phyloP scores from a whole-genome alignment of 2,329 filamentous ascomycete species.

The Trichoderma gracile region DNA sequence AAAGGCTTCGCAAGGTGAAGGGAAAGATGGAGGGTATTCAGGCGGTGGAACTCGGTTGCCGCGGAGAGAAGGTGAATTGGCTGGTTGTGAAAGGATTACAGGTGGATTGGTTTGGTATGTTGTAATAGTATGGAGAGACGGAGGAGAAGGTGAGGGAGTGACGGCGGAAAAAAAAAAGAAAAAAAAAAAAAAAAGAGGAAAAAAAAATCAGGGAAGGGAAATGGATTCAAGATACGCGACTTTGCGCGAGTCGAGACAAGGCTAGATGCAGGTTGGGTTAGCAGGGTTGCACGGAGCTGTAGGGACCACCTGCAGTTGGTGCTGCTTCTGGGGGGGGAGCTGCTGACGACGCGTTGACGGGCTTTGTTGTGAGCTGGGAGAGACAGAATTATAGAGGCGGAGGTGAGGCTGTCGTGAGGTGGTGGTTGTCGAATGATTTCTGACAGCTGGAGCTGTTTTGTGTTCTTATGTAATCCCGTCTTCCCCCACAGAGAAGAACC shows the following conservation, averaged over 20 bases:
- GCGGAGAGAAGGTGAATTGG: constrained; percentile 6
- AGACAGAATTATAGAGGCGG: constrained; percentile 16
- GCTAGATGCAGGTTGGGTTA: constrained; percentile 10
- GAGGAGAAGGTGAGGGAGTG: too few relatives aligned
- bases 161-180: not conserved
- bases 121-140: not conserved
- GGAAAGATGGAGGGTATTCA: not conserved
- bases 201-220: constrained; percentile 12
- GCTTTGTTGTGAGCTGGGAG: not conserved
- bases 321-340: constrained; percentile 4
- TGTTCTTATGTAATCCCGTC: not conserved
- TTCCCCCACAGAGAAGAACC: not conserved
- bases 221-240: constrained; percentile 21
- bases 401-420: too few relatives aligned
- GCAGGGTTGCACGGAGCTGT: constrained; percentile 15
- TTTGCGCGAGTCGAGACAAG: constrained; percentile 15
- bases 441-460: not conserved
- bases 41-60: constrained; percentile 14
- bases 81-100: constrained; percentile 3
- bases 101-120: not conserved
- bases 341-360: constrained; percentile 7
- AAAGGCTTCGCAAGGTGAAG: not conserved
- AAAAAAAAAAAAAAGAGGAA: constrained; percentile 8
- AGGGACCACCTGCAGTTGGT: not conserved
- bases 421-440: not conserved